Evolutionary conservation across 2,329 filamentous ascomycete species (phyloP).

Genomic region (Aaosphaeria pasadenensis): DNA sequence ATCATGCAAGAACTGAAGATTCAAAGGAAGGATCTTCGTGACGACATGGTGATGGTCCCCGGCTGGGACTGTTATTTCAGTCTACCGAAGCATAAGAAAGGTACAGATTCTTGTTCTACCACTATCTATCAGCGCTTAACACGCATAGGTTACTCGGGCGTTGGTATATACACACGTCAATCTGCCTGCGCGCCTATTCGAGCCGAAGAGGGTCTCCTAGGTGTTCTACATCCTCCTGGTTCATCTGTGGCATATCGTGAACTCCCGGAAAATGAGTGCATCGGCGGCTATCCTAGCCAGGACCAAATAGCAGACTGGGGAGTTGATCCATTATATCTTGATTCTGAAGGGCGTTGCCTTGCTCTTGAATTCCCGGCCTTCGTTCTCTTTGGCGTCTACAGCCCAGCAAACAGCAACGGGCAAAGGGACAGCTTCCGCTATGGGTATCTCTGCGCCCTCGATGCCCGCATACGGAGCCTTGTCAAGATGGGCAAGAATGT

Average conservation of each 20-base stretch:
- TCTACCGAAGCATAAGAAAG: constrained; percentile 89
- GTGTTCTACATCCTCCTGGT: constrained; percentile 71
- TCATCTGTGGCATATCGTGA: constrained; percentile 70
- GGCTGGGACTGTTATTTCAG: constrained; percentile 98
- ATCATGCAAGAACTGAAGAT: constrained; percentile 97
- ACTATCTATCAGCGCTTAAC: neutral
- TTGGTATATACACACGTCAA: constrained; percentile 92
- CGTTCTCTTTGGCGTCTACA: constrained; percentile 88
- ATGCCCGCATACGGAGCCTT: constrained; percentile 82
- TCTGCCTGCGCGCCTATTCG: constrained; percentile 79
- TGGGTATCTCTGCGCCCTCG: constrained; percentile 75
- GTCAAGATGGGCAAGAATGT: constrained; percentile 77
- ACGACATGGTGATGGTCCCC: constrained; percentile 93
- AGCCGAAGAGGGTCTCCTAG: constrained; percentile 91
- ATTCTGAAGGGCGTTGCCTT: constrained; percentile 89
- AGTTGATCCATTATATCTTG: constrained; percentile 68
- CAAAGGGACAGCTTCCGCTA: constrained; percentile 77
- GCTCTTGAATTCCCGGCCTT: constrained; percentile 93
- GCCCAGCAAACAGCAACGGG: constrained; percentile 84
- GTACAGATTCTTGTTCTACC: constrained; percentile 40
- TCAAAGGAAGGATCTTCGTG: constrained; percentile 82
- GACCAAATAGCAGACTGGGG: constrained; percentile 62
- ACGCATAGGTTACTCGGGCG: constrained; percentile 84
- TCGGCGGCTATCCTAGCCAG: constrained; percentile 80
- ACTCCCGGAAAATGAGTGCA: constrained; percentile 68